Base-by-base conservation (phyloP, 495 filamentous ascomycete genomes). In the Clavariopsis aquatica region DNA sequence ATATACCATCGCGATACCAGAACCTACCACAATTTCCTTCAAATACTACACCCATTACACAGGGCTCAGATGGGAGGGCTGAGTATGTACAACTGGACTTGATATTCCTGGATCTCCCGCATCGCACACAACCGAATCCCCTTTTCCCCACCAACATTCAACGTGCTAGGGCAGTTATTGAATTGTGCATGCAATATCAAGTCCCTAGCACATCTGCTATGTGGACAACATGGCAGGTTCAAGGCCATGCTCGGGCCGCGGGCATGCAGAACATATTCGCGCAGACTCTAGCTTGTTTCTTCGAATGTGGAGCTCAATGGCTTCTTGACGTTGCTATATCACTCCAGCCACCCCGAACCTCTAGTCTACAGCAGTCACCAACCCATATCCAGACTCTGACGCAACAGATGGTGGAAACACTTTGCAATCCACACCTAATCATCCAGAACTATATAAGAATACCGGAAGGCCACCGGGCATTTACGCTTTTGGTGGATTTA, bases 1-100 rank as follows among this genome's bases (percentile, higher is more conserved):
- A 75, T 52, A 24, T 68, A 15, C 22, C 51, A 1, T 55, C 60
- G 4, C 28, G 51, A n/a, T 19, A 9, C 34, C 46, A 43, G 5
- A 15, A 10, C 8, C 46, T 57, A 1, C 60, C 65, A 22, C 53
- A 24, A 24, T 63, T 63, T 53, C 13, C 52, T 26, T 19, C n/a
- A 10, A 49, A 27, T 15, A 49, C 31, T 1, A 58, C 49, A 13
- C 22, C 24, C 13, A 68, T 74, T 26, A 43, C 61, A 13, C 66
- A 70, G 17, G 52, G 52, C 31, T 55, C 60, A 6, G 60, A 65
- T 27, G 53, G 57, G 41, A 52, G 55, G 10, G 65, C 68, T 36
- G 71, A 75, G 53, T 73, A 60, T 49, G 56, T 73, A 12, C 71
- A 71, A 36, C 69, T 73, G 22, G 61, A 63, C 29, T 64, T 75